Conservation (phyloP, 257 asterid genomes). For the Solanum pennellii region DNA sequence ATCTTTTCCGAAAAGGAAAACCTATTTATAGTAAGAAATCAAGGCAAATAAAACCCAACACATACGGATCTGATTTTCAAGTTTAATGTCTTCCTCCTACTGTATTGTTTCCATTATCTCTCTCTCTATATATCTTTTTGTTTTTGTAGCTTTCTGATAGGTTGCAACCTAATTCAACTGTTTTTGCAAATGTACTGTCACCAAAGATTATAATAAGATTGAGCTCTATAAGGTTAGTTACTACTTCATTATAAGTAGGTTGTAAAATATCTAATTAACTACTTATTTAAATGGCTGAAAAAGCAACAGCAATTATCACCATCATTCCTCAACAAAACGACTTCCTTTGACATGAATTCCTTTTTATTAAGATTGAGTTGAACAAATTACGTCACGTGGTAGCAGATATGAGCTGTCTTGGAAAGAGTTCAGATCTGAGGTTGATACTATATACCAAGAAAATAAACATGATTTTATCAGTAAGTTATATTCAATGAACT, state of each 20-base stretch:
- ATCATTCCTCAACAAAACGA: neutral
- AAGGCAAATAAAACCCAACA: neutral
- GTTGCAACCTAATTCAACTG: slow-evolving; percentile 19
- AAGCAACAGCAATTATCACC: too few relatives aligned
- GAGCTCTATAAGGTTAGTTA: slow-evolving; percentile 31
- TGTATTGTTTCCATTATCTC: neutral
- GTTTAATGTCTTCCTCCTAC: neutral
- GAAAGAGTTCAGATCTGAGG: slow-evolving; percentile 33
- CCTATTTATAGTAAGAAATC: too few relatives aligned
- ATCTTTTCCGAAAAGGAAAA: too few relatives aligned
- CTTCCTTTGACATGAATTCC: neutral
- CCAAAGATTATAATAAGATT: slow-evolving; percentile 12
- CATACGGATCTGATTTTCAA: slow-evolving; percentile 13
- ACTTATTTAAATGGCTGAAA: neutral
- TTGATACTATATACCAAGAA: slow-evolving; percentile 33
- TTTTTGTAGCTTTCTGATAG: slow-evolving; percentile 25
- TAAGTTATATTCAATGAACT: slow-evolving; percentile 6
- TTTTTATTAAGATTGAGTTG: slow-evolving; percentile 20
- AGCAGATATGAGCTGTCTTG: slow-evolving; percentile 36
- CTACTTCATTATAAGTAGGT: too few relatives aligned
- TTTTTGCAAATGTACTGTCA: slow-evolving; percentile 34
- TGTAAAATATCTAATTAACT: neutral
- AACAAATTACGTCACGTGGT: slow-evolving; percentile 36
- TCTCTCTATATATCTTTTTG: neutral
- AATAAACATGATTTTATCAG: slow-evolving; percentile 16